A percentile compares a stretch with the other conserved stretches of the same genome.
Conservation (phyloP, 768 basidiomycete genomes). For the Hemileccinum rubropunctum region DNA sequence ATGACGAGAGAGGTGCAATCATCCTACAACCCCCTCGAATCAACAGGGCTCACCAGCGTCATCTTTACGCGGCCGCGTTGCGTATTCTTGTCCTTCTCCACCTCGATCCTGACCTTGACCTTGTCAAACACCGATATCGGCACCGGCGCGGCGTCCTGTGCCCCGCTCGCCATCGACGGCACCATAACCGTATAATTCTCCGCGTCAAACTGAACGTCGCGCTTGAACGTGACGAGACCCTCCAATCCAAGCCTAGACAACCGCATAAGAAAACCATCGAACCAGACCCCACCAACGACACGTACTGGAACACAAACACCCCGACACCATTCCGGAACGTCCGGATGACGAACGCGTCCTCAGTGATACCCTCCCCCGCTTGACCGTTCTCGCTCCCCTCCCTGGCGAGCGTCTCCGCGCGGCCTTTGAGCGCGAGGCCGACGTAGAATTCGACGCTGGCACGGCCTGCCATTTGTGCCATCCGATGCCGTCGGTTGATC, state of each 20-base stretch:
- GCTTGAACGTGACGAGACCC: slow-evolving; percentile 92
- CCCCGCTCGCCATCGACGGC: slow-evolving; percentile 34
- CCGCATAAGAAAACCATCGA: neutral
- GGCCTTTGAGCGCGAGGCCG: slow-evolving; percentile 81
- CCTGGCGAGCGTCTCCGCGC: slow-evolving; percentile 40
- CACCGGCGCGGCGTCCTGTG: neutral
- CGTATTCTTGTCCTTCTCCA: slow-evolving; percentile 94
- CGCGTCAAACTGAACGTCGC: slow-evolving; percentile 83
- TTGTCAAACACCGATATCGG: slow-evolving; percentile 36
- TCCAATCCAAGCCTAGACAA: slow-evolving; percentile 80
- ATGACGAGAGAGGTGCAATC: too few species aligned
- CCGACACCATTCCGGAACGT: slow-evolving; percentile 93
- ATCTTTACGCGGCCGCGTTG: slow-evolving; percentile 88
- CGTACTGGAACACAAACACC: slow-evolving; percentile 94
- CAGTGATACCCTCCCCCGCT: slow-evolving; percentile 44
- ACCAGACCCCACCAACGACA: neutral
- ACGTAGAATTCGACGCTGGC: slow-evolving; percentile 99
- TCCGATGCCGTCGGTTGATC: slow-evolving; percentile 88
- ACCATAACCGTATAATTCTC: slow-evolving; percentile 86
- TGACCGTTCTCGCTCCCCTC: slow-evolving; percentile 29
- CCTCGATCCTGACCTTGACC: slow-evolving; percentile 83
- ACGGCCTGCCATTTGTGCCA: slow-evolving; percentile 96
- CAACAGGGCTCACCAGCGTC: slow-evolving; percentile 66
- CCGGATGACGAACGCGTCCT: slow-evolving; percentile 92
- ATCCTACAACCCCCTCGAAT: slow-evolving; percentile 44